Base-by-base conservation (phyloP, 2,329 filamentous ascomycete species). In the Phialophora tarda region DNA sequence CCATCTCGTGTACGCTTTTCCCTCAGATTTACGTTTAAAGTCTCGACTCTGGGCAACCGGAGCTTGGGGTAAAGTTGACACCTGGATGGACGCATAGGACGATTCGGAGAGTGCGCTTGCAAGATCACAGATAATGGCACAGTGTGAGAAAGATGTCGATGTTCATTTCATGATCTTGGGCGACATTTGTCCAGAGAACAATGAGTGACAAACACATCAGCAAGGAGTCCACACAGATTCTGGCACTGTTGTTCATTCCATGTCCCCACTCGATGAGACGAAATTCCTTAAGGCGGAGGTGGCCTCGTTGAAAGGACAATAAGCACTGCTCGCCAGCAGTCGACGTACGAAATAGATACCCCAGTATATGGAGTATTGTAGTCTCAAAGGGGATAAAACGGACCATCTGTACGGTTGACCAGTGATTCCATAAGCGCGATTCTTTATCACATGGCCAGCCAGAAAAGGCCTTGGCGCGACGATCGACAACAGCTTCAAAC, bases 151-250 rank as follows among this genome's bases (percentile, higher is more conserved):
- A 14, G 30, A 38, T 6, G 32, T 24, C 28, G 54, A 57, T 34
- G 34, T 21, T 6, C 17, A 57, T 23, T 57, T 57, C 23, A 41
- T 24, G 54, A 41, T 57, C n/a, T n/a, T 57, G 54, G 54, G 17
- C 54, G 6, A 24, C 30, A n/a, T 21, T 57, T 21, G n/a, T 57
- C 5, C 23, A 11, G 30, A 32, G 32, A 6, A 57, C 54, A 23
- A 21, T 23, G 21, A 57, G 7, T 41, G 54, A 57, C 23, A 41
- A 23, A 26, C 30, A 56, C 14, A 3, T 56, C 26, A 38, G 54
- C 28, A 30, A 56, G 14, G 30, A 56, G 11, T 26, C 30, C n/a
- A 23, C 10, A 23, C 23, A 57, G 54, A 32, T 41, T 21, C 21
- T 41, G 54, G 17, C 17, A 14, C 32, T 57, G 3, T 7, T 41